These are phyloP conservation scores for Hippophae rhamnoides DNA, from an alignment of 306 rosid species.

Conservation along the genomic window DNA sequence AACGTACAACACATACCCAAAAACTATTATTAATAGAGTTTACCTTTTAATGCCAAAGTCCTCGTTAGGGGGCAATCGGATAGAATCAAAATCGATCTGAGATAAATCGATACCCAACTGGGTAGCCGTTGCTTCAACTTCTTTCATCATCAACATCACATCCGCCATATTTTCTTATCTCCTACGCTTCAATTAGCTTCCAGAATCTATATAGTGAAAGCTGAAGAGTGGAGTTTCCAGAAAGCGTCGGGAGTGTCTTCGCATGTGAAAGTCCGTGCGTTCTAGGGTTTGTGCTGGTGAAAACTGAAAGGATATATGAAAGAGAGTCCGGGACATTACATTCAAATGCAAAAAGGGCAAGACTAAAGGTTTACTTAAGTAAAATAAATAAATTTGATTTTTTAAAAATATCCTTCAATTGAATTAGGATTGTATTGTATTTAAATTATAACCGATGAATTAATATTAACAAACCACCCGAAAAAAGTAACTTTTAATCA, in stretches of 20 bases:
- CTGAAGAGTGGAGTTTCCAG: neutral
- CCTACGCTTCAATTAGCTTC: too few species aligned
- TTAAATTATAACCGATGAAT: too few species aligned
- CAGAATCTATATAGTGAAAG: too few species aligned
- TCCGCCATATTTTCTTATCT: constrained; percentile 44
- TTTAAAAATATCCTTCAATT: too few species aligned
- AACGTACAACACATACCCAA: neutral
- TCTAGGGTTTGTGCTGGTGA: neutral
- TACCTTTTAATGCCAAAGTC: constrained; percentile 57
- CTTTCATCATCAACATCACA: constrained; percentile 50
- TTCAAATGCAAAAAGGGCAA: too few species aligned
- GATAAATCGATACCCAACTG: constrained; percentile 55
- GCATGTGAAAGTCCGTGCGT: neutral
- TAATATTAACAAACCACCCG: too few species aligned
- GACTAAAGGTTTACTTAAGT: too few species aligned
- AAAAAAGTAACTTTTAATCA: too few species aligned
- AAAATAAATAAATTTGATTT: too few species aligned
- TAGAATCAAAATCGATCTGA: constrained; percentile 44
- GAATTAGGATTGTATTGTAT: too few species aligned
- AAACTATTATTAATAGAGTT: neutral
- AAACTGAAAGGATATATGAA: too few species aligned
- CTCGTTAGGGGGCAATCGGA: constrained; percentile 53
- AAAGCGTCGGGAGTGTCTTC: neutral
- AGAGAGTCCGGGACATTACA: too few species aligned
- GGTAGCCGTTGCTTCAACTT: constrained; percentile 56